Evolutionary conservation across 768 basidiomycete genomes (phyloP).

Genomic region (Hypholoma fasciculare): DNA sequence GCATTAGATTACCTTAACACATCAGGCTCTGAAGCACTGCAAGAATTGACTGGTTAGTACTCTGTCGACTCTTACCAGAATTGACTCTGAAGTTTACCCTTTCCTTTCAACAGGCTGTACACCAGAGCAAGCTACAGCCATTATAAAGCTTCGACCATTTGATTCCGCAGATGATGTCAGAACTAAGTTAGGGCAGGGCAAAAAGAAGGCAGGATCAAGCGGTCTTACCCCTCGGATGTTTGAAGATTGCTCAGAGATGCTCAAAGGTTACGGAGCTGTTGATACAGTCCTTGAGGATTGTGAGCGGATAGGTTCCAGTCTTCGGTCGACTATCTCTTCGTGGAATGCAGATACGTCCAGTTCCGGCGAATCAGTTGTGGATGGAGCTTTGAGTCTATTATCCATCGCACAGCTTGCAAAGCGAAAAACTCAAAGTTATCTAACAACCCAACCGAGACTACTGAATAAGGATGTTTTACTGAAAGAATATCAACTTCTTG

Average conservation of each 20-base stretch:
- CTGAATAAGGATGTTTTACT: slow-evolving; percentile 69
- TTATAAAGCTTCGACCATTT: slow-evolving; percentile 82
- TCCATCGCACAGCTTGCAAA: slow-evolving; percentile 42
- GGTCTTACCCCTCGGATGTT: slow-evolving; percentile 91
- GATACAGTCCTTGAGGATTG: slow-evolving; percentile 89
- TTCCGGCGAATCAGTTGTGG: slow-evolving; percentile 41
- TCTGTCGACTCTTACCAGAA: neutral
- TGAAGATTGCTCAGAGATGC: slow-evolving; percentile 85
- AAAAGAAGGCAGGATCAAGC: slow-evolving; percentile 77
- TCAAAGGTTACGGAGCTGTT: slow-evolving; percentile 83
- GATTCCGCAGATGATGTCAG: slow-evolving; percentile 72
- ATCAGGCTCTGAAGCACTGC: slow-evolving; percentile 59
- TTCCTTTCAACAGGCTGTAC: slow-evolving; percentile 60
- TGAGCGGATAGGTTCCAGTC: slow-evolving; percentile 77
- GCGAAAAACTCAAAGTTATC: slow-evolving; percentile 57
- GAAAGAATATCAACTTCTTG: slow-evolving; percentile 96
- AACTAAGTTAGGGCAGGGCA: slow-evolving; percentile 77
- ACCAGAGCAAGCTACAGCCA: slow-evolving; percentile 74
- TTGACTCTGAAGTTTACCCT: slow-evolving; percentile 1
- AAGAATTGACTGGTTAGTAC: slow-evolving; percentile 71
- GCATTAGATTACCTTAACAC: slow-evolving; percentile 73
- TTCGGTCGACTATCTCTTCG: slow-evolving; percentile 72
- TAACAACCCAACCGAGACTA: slow-evolving; percentile 71
- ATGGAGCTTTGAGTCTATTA: slow-evolving; percentile 62
- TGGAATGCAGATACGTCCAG: slow-evolving; percentile 59